Evolutionary conservation across 257 asterid genomes (phyloP), one percentile per base, ranked within the genome.

Genomic region (Cynanchum wilfordii): DNA sequence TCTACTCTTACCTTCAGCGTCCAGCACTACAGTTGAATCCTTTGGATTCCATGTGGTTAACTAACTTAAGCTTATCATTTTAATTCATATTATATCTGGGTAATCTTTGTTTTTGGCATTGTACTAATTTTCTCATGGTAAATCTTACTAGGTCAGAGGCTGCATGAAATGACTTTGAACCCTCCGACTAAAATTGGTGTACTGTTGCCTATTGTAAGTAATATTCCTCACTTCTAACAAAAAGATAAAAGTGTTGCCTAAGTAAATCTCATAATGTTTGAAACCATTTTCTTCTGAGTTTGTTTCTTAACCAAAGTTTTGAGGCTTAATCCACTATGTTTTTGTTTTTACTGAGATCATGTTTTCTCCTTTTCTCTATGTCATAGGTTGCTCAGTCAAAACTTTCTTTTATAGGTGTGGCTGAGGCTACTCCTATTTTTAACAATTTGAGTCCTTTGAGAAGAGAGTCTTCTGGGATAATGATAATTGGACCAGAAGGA

Each of bases 401-500:
- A 73, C 83, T 86, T 73, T 83, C 91, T 44, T 87, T 91, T 78
- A 83, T 95, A 81, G 99, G 96, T 76, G 91, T 66, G 4, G 96
- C 99, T 9, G 95, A 90, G 84, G 92, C 89, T 75, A 80, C 87
- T 72, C 97, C 98, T 27, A 78, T 92, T 83, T 85, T 95, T 29
- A 77, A 76, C 74, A 76, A 82, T 5, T 59, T 95, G 80, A 81
- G 81, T 76, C 77, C 89, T 66, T 58, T 77, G 17, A 65, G 69
- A 27, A 78, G 74, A 68, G 95, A 85, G 81, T 56, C 89, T 68
- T 58, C 76, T 77, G 99, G 98, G 75, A 73, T 89, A 73, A 75
- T 91, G 79, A 88, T 94, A 66, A 75, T 94, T 83, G 99, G 99
- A 78, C 99, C 99, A 20, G 99, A 95, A 90, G 99, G 99, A 89